phyloP scores from a whole-genome alignment of 495 filamentous ascomycete genomes.

The Tuber magnatum region DNA sequence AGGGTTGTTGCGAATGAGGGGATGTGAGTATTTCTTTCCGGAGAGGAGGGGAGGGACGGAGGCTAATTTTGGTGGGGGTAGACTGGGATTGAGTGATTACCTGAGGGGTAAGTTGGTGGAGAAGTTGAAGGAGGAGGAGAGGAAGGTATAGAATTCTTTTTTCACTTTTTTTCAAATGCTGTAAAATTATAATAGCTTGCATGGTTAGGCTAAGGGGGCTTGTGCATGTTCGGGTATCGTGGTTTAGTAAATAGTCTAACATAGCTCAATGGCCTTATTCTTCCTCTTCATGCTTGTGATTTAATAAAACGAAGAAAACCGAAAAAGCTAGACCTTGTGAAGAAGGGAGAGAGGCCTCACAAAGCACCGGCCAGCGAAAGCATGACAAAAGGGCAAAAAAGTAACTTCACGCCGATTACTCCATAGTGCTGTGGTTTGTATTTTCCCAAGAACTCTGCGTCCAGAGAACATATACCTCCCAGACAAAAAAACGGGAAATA shows the following conservation, averaged over 20 bases:
- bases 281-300: background rate
- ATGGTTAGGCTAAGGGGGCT: background rate
- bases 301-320: background rate
- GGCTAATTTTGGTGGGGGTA: conserved; percentile 38
- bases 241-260: background rate
- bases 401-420: conserved; percentile 14
- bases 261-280: background rate
- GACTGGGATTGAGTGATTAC: conserved; percentile 53
- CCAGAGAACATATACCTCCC: background rate
- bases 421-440: conserved; percentile 11
- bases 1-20: conserved; percentile 62
- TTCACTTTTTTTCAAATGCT: conserved; percentile 18
- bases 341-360: background rate
- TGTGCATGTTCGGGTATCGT: background rate
- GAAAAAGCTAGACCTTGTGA: background rate
- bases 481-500: background rate
- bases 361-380: background rate
- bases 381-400: background rate
- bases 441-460: background rate
- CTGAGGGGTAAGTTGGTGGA: conserved; percentile 53
- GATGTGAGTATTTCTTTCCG: conserved; percentile 51
- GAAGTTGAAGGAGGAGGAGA: conserved; percentile 47
- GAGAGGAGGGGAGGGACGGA: background rate
- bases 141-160: conserved; percentile 23
- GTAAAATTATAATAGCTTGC: background rate